Evolutionary conservation across 208 protist genomes (phyloP), one percentile per base, ranked within the genome.

Genomic region (Lotmaria passim): DNA sequence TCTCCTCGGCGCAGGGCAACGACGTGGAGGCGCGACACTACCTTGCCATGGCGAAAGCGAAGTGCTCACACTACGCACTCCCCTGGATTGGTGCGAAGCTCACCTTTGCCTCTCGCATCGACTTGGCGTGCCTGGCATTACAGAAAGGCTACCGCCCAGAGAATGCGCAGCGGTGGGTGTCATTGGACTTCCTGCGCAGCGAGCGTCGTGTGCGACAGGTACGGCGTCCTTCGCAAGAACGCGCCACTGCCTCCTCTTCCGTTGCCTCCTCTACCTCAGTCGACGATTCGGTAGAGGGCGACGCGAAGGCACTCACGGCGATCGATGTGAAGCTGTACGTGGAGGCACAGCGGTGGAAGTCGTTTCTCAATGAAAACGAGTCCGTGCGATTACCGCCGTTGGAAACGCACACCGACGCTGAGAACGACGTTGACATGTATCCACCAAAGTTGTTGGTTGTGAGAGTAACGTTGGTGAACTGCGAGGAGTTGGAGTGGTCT

Each of bases 401-500:
- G 14, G 53, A 31, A 21, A 8, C 11, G 0, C 3, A 12, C 5
- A 1, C 4, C 1, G 34, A 44, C n/a, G 2, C n/a, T 7, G 10
- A 26, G 26, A 23, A 11, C 21, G 21, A 31, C 3, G 34, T 31
- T 7, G 28, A 21, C 34, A 15, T 19, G 11, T 46, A 17, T 10
- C 7, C 28, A 0, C 7, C 19, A 11, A 34, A 31, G 17, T 53
- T 31, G 53, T 0, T 7, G 28, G 3, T 38, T 8, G 28, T 64
- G 41, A 70, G 14, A 15, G 0, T 82, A 4, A 47, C 59, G 26
- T 17, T 80, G 0, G 17, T 81, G 3, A 77, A 81, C 55, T 31
- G 15, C 6, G 63, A 61, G 30, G 76, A 77, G 52, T 31, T 81
- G 10, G 64, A 65, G 31, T 78, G 69, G 70, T 51, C 69, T 4